Evolutionary conservation across 176 grass and related monocot species (phyloP).

Genomic region (Bonia amplexicaulis): DNA sequence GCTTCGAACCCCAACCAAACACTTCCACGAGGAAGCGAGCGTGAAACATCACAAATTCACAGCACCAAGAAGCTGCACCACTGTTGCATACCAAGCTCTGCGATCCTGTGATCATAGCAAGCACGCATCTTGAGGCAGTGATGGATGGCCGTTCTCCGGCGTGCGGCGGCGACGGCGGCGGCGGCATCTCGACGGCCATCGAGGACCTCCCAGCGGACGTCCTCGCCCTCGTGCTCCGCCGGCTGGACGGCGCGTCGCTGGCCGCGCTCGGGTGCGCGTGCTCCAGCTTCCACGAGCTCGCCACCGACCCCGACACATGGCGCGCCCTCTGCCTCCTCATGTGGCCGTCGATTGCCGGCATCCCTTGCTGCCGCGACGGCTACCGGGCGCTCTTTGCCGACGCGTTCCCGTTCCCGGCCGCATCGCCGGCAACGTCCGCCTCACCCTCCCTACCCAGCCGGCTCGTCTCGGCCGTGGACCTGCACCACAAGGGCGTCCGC

Average conservation of each 20-base stretch:
- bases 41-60: no score
- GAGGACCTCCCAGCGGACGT: conserved; percentile 76
- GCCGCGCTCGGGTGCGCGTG: conserved; percentile 59
- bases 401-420: conserved; percentile 61
- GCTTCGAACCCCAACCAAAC: not conserved
- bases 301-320: conserved; percentile 54
- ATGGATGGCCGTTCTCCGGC: not conserved
- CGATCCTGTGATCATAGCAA: not conserved
- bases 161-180: not conserved
- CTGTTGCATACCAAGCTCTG: not conserved
- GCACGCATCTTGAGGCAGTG: not conserved
- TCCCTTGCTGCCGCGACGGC: not conserved
- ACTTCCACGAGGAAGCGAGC: not conserved
- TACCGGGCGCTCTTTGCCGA: conserved; percentile 65
- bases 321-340: conserved; percentile 50
- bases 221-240: conserved; percentile 44
- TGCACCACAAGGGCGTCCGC: conserved; percentile 40
- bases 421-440: not conserved
- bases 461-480: conserved; percentile 77
- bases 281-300: conserved; percentile 45
- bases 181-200: not conserved
- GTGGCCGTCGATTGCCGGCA: conserved; percentile 60
- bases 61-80: not conserved
- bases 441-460: not conserved
- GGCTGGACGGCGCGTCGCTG: conserved; percentile 67